These are phyloP conservation scores for Salix brachista DNA, from an alignment of 345 rosid genomes.

Conservation along the genomic window DNA sequence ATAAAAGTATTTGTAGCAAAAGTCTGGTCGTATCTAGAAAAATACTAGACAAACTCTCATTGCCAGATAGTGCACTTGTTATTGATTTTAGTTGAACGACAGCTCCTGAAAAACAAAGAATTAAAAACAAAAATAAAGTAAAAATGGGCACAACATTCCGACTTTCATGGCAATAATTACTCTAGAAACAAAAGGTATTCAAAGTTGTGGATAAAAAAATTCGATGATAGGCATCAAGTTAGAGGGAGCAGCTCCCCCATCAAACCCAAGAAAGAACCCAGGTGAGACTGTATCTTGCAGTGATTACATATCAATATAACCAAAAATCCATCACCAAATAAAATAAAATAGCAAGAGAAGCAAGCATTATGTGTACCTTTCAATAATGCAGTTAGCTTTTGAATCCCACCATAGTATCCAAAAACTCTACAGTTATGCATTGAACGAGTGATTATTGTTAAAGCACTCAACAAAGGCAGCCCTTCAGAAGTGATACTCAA, in stretches of 20 bases:
- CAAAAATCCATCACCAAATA: not conserved
- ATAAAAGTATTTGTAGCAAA: slow-evolving; percentile 46
- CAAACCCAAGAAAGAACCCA: not conserved
- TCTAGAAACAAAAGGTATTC: not conserved
- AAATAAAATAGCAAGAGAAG: not conserved
- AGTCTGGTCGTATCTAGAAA: slow-evolving; percentile 39
- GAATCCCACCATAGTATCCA: slow-evolving; percentile 63
- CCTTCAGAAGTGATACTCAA: slow-evolving; percentile 46
- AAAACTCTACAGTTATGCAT: slow-evolving; percentile 67
- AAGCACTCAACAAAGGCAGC: slow-evolving; percentile 52
- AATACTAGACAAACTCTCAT: slow-evolving; percentile 42
- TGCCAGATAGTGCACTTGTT: slow-evolving; percentile 42
- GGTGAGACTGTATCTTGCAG: not conserved
- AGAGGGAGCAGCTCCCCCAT: not conserved
- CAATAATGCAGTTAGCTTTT: slow-evolving; percentile 62
- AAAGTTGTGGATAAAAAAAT: not conserved
- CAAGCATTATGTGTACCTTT: slow-evolving; percentile 42
- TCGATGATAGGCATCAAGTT: not conserved
- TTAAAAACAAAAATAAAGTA: slow-evolving; percentile 1
- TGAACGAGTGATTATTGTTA: slow-evolving; percentile 52
- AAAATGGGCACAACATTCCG: not conserved
- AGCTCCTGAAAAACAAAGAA: slow-evolving; percentile 44
- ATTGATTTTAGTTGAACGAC: slow-evolving; percentile 65
- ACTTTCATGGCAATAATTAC: not conserved
- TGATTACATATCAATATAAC: not conserved